A percentile compares a stretch with the other conserved stretches of the same genome.
Evolutionary conservation across 1,139 yeast species (phyloP).

Genomic region (Protomyces lactucae-debilis): DNA sequence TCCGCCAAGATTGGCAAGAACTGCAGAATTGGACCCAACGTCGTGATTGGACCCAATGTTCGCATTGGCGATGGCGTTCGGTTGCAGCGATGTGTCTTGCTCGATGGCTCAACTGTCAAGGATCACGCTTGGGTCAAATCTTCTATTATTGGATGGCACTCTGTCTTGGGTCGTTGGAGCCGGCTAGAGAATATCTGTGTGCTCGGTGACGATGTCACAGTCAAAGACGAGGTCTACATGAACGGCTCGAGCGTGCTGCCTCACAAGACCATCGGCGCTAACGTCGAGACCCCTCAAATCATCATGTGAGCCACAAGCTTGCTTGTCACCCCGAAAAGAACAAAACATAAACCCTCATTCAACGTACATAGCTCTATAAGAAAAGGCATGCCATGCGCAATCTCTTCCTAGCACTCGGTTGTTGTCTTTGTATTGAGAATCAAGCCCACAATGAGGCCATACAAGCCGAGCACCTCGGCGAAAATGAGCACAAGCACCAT

Average conservation of each 20-base stretch:
- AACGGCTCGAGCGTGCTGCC: conserved; percentile 96
- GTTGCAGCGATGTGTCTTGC: conserved; percentile 88
- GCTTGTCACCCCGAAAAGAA: neutral
- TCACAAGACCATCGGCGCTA: conserved; percentile 92
- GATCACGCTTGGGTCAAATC: conserved; percentile 98
- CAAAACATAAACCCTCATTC: neutral
- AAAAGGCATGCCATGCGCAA: neutral
- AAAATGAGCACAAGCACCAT: conserved; percentile 91
- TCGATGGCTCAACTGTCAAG: conserved; percentile 85
- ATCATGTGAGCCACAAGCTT: conserved; percentile 62
- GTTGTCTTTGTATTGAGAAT: conserved; percentile 90
- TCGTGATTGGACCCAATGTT: conserved; percentile 95
- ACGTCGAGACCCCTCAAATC: conserved; percentile 95
- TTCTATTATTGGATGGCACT: conserved; percentile 98
- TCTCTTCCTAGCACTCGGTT: conserved; percentile 18
- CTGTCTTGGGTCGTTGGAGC: conserved; percentile 98
- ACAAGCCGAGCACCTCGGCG: conserved; percentile 96
- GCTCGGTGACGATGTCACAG: conserved; percentile 97
- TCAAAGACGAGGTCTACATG: conserved; percentile 96
- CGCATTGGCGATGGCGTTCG: conserved; percentile 98
- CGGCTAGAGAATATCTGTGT: conserved; percentile 98
- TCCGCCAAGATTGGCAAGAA: conserved; percentile 87
- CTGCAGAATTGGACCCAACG: conserved; percentile 98
- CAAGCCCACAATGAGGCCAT: conserved; percentile 95
- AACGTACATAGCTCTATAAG: neutral